phyloP scores from a whole-genome alignment of 2,329 filamentous ascomycete species.

The Fusarium sp. region DNA sequence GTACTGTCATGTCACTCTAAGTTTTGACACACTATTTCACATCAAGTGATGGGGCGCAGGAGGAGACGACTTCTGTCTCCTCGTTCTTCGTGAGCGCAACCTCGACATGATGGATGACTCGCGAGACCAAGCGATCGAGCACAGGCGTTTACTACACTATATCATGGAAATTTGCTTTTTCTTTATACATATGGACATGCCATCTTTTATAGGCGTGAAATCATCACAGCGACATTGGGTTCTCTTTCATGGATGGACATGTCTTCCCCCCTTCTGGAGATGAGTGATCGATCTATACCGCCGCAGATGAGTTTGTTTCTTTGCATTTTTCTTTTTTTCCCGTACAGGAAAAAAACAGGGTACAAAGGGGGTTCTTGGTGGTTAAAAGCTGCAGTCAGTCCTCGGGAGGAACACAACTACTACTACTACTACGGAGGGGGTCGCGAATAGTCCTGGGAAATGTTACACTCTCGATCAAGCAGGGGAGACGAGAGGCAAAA shows the following conservation, averaged over 20 bases:
- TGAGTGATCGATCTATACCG: constrained; percentile 11
- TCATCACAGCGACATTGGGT: constrained; percentile 13
- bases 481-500: not conserved
- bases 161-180: constrained; percentile 19
- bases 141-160: constrained; percentile 24
- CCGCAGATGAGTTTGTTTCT: constrained; percentile 17
- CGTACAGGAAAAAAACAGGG: constrained; percentile 3
- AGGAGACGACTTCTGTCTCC: constrained; percentile 9
- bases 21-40: constrained; percentile 14
- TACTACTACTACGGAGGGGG: constrained; percentile 11
- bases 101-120: not conserved
- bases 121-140: not conserved
- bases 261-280: constrained; percentile 25
- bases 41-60: not conserved
- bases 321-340: constrained; percentile 25
- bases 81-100: constrained; percentile 1
- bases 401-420: constrained; percentile 5
- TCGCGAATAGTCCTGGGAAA: constrained; percentile 27
- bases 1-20: constrained; percentile 10
- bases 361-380: constrained; percentile 17
- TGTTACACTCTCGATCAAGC: not conserved
- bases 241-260: constrained; percentile 24
- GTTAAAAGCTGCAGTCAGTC: constrained; percentile 7
- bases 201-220: constrained; percentile 9
- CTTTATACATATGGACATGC: constrained; percentile 14